phyloP scores from a whole-genome alignment of 2,329 filamentous ascomycete genomes.

The Trichophyton benhamiae region DNA sequence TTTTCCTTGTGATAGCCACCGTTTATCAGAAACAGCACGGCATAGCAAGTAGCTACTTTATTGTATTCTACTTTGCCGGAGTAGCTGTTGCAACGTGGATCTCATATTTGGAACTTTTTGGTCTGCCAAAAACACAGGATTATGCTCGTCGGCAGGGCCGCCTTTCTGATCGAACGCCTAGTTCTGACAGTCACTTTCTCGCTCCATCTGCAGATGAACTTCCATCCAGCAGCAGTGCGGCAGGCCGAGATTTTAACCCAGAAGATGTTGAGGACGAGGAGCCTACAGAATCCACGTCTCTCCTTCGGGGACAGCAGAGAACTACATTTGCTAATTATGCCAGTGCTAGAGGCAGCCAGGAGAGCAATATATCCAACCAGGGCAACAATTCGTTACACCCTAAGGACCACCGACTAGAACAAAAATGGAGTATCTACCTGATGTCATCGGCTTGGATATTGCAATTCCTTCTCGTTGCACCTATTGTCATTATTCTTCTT shows the following conservation, averaged over 20 bases:
- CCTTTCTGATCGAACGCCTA: conserved; percentile 1
- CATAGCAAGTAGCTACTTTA: conserved; percentile 64
- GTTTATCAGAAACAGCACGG: conserved; percentile 64
- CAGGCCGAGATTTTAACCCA: conserved; percentile 15
- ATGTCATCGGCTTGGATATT: conserved; percentile 79
- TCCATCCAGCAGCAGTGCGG: conserved; percentile 11
- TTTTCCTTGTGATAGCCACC: conserved; percentile 56
- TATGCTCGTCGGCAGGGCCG: conserved; percentile 51
- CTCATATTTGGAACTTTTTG: conserved; percentile 67
- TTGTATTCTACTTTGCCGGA: conserved; percentile 66
- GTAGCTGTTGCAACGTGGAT: conserved; percentile 63
- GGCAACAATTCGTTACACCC: conserved; percentile 18
- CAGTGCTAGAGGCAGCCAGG: conserved; percentile 21
- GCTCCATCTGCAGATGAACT: conserved; percentile 31
- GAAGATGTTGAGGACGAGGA: conserved; percentile 29
- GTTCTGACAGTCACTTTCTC: conserved; percentile 31
- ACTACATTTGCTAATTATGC: conserved; percentile 47
- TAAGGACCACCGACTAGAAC: conserved; percentile 56
- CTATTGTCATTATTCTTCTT: conserved; percentile 63
- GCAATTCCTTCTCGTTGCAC: conserved; percentile 69
- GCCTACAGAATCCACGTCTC: conserved; percentile 44
- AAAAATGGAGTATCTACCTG: conserved; percentile 69
- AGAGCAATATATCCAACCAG: conserved; percentile 19
- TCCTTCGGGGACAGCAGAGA: conserved; percentile 39
- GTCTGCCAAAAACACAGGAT: conserved; percentile 56